A percentile compares a stretch with the other conserved stretches of the same genome.
phyloP scores from a whole-genome alignment of 495 filamentous ascomycete species.

The Podospora australis region DNA sequence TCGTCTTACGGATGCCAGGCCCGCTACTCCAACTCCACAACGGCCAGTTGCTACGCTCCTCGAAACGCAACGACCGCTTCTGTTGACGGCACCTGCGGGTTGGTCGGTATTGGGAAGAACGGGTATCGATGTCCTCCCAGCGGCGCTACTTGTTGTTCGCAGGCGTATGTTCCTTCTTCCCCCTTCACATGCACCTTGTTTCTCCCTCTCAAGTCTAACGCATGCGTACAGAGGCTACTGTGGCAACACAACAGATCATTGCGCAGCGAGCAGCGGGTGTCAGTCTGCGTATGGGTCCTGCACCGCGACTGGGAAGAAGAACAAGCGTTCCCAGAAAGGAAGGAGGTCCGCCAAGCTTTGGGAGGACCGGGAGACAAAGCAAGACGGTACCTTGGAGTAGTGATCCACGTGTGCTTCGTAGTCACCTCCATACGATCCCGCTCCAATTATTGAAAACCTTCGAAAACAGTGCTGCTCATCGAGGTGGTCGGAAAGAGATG shows the following conservation, averaged over 20 bases:
- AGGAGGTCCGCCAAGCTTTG: too few relatives aligned
- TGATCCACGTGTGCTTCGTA: too few relatives aligned
- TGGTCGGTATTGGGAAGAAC: slow-evolving; percentile 21
- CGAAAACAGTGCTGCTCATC: too few relatives aligned
- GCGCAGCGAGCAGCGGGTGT: slow-evolving; percentile 23
- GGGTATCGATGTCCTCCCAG: slow-evolving; percentile 29
- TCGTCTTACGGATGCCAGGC: slow-evolving; percentile 29
- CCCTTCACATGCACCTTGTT: neutral
- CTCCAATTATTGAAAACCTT: too few relatives aligned
- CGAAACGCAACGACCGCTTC: slow-evolving; percentile 21
- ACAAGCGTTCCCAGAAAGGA: too few relatives aligned
- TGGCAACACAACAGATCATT: slow-evolving; percentile 30
- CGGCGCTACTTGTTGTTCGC: slow-evolving; percentile 25
- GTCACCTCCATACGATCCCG: too few relatives aligned
- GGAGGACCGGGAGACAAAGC: too few relatives aligned
- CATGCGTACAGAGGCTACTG: slow-evolving; percentile 28
- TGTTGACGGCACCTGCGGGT: slow-evolving; percentile 31
- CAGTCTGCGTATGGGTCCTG: slow-evolving; percentile 27
- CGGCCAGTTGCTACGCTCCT: slow-evolving; percentile 24
- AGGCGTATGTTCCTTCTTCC: slow-evolving; percentile 19
- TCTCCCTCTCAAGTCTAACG: too few relatives aligned
- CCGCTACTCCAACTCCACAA: slow-evolving; percentile 28
- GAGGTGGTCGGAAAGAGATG: too few relatives aligned
- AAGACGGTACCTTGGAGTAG: too few relatives aligned
- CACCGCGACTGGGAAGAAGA: too few relatives aligned